Evolutionary conservation across 2,329 filamentous ascomycete species (phyloP).

Genomic region (Diplodia sapinea): DNA sequence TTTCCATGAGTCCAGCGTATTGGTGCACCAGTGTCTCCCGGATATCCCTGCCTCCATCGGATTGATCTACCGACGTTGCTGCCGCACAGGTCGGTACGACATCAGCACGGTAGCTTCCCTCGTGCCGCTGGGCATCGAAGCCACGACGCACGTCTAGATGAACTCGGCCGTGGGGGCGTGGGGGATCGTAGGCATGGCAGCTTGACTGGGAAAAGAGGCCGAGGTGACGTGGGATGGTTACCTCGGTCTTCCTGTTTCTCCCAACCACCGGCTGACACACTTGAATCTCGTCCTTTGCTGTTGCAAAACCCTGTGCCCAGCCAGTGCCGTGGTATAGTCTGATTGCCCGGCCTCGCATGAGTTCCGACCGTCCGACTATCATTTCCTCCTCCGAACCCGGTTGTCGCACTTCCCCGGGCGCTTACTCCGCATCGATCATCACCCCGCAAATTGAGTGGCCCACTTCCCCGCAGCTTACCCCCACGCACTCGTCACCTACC

Average conservation of each 20-base stretch:
- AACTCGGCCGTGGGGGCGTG: background rate
- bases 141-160: too few species aligned
- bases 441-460: background rate
- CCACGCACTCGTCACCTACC: background rate
- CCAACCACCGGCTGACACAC: too few species aligned
- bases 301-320: background rate
- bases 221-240: background rate
- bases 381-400: background rate
- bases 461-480: background rate
- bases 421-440: background rate
- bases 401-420: background rate
- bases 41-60: too few species aligned
- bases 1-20: too few species aligned
- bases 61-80: too few species aligned
- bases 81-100: too few species aligned
- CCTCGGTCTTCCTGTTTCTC: background rate
- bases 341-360: background rate
- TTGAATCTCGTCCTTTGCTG: background rate
- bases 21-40: too few species aligned
- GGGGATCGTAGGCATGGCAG: background rate
- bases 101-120: too few species aligned
- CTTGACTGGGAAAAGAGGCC: background rate
- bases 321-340: background rate
- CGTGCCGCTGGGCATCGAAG: too few species aligned
- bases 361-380: background rate